These are phyloP conservation scores for Cyanidium caldarium DNA, from an alignment of 23 red algal genomes.

Conservation along the genomic window DNA sequence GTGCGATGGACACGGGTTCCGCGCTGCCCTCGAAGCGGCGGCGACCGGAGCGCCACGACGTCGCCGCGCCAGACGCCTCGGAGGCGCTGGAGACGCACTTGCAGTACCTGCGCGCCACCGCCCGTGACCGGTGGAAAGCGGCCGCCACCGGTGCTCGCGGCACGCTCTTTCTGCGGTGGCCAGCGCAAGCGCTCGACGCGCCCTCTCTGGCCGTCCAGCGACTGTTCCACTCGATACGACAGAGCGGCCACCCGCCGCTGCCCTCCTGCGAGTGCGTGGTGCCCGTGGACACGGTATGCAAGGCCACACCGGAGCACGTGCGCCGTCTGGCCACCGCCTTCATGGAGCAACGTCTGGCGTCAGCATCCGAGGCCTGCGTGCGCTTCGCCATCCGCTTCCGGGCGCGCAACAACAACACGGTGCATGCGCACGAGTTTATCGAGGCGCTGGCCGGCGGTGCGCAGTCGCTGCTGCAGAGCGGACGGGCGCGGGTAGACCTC, in stretches of 20 bases:
- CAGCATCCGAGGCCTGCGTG: no score
- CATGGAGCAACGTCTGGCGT: no score
- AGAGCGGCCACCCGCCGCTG: neutral
- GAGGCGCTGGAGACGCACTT: no score
- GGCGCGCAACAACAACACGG: neutral
- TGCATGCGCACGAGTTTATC: slow-evolving; percentile 7
- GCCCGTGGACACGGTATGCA: neutral
- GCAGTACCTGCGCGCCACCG: no score
- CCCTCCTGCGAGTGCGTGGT: neutral
- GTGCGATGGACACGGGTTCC: no score
- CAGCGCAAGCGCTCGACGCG: neutral
- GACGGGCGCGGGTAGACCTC: neutral
- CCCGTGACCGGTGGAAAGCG: no score
- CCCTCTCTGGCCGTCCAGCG: neutral
- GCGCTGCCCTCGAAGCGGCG: no score
- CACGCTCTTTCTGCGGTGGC: neutral
- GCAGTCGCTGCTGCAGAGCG: neutral
- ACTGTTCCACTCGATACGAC: neutral
- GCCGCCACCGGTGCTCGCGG: neutral
- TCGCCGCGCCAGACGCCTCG: no score
- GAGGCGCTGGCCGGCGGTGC: neutral
- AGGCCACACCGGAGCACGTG: neutral
- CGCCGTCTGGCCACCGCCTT: no score
- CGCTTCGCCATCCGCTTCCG: neutral
- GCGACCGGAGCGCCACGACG: no score